Conservation (phyloP, 2,329 filamentous ascomycete genomes). For the Aspergillus neotritici region DNA sequence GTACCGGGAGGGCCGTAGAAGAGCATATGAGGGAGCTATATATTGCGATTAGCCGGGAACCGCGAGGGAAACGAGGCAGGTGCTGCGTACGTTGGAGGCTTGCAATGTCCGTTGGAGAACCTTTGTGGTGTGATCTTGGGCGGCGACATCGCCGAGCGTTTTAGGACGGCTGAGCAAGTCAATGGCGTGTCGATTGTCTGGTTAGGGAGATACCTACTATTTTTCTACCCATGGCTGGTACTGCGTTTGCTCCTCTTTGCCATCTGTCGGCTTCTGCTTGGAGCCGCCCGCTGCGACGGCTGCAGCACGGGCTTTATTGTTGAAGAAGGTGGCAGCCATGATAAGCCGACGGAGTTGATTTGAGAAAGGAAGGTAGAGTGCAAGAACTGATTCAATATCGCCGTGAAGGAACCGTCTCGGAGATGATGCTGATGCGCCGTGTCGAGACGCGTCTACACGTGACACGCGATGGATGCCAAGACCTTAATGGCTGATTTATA, state of each 20-base stretch:
- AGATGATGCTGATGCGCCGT: constrained; percentile 5
- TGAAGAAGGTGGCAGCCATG: constrained; percentile 83
- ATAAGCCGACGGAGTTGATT: background rate
- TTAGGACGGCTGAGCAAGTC: constrained; percentile 68
- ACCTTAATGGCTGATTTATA: constrained; percentile 10
- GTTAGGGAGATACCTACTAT: constrained; percentile 58
- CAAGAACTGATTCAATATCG: background rate
- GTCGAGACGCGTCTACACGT: constrained; percentile 32
- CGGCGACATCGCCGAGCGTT: constrained; percentile 87
- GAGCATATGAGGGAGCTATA: constrained; percentile 97
- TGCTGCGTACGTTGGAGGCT: constrained; percentile 69
- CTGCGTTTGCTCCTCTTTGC: constrained; percentile 57
- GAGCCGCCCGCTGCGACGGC: constrained; percentile 65
- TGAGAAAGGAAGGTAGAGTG: too few species aligned
- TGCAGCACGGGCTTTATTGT: constrained; percentile 75
- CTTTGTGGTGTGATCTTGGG: constrained; percentile 93
- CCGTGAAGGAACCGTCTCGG: background rate
- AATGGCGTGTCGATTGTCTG: background rate
- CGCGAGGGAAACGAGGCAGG: background rate
- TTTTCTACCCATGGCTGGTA: constrained; percentile 97
- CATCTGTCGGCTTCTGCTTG: constrained; percentile 60
- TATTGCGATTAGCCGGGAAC: constrained; percentile 3
- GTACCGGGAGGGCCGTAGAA: constrained; percentile 98
- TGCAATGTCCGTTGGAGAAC: constrained; percentile 89
- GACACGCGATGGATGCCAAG: constrained; percentile 23